Percentiles rank a stretch among this genome's conserved stretches.
Evolutionary conservation across 2,329 filamentous ascomycete genomes (phyloP).

Genomic region (Mycosphaerella arachidis): DNA sequence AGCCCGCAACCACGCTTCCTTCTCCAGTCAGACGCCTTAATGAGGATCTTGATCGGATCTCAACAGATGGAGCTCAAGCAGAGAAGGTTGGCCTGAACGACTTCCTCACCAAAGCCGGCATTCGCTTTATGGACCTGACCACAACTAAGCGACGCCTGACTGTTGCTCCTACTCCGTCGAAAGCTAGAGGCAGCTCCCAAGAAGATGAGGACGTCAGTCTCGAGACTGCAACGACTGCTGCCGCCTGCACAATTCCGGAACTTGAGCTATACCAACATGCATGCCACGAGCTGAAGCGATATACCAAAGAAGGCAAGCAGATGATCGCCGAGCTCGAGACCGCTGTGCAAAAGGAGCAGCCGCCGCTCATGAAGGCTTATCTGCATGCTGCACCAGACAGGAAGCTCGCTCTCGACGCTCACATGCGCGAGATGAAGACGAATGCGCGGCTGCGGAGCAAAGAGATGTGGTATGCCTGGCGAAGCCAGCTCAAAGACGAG

Average conservation of each 20-base stretch:
- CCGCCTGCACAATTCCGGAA: conserved; percentile 86
- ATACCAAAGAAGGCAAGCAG: conserved; percentile 86
- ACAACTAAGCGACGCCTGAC: conserved; percentile 91
- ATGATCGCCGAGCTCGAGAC: conserved; percentile 88
- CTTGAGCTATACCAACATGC: conserved; percentile 92
- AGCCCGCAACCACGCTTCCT: conserved; percentile 10
- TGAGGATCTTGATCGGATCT: conserved; percentile 25
- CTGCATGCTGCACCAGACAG: conserved; percentile 78
- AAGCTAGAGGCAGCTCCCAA: conserved; percentile 37
- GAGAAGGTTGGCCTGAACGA: conserved; percentile 66
- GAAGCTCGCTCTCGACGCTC: conserved; percentile 84
- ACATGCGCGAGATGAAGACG: conserved; percentile 96
- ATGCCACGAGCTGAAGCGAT: conserved; percentile 91
- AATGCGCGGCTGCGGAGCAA: conserved; percentile 87
- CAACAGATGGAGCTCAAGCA: conserved; percentile 14
- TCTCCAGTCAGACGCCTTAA: conserved; percentile 27
- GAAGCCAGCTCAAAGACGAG: conserved; percentile 78
- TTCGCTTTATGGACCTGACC: conserved; percentile 97
- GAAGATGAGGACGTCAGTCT: conserved; percentile 41
- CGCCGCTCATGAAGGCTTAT: conserved; percentile 87
- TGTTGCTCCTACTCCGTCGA: conserved; percentile 51
- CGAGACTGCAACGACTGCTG: conserved; percentile 78
- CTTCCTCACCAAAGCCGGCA: conserved; percentile 91
- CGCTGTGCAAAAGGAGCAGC: conserved; percentile 85
- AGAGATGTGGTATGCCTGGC: conserved; percentile 97